phyloP scores from a whole-genome alignment of 192 early-diverging fungal genomes.

The Mortierella hygrophila region DNA sequence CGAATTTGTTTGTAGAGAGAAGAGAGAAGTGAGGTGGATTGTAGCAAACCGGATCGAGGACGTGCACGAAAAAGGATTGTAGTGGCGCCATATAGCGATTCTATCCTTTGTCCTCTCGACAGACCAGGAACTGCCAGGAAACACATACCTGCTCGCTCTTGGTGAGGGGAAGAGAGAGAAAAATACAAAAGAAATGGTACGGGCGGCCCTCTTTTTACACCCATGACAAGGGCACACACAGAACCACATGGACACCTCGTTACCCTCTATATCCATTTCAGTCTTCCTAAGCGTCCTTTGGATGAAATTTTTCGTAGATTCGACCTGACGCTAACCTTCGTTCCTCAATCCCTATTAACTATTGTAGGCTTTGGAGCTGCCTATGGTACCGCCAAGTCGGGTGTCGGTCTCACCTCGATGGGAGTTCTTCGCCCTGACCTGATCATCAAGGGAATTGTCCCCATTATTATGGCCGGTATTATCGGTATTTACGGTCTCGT shows the following conservation, averaged over 20 bases:
- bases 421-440: conserved; percentile 90
- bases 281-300: background rate
- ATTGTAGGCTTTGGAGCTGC: conserved; percentile 88
- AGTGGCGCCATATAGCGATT: background rate
- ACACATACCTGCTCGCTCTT: background rate
- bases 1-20: background rate
- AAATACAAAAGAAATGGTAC: background rate
- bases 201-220: background rate
- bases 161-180: background rate
- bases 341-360: background rate
- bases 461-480: conserved; percentile 99
- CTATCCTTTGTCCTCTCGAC: background rate
- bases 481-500: conserved; percentile 99
- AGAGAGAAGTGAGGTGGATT: background rate
- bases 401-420: conserved; percentile 90
- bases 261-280: background rate
- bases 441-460: conserved; percentile 90
- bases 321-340: background rate
- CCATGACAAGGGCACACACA: background rate
- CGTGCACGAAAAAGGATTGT: background rate
- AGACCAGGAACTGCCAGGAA: background rate
- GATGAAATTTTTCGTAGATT: background rate
- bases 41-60: background rate
- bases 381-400: conserved; percentile 93
- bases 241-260: background rate